Conservation (phyloP, 164 flowering plant species). For the Santalum album region DNA sequence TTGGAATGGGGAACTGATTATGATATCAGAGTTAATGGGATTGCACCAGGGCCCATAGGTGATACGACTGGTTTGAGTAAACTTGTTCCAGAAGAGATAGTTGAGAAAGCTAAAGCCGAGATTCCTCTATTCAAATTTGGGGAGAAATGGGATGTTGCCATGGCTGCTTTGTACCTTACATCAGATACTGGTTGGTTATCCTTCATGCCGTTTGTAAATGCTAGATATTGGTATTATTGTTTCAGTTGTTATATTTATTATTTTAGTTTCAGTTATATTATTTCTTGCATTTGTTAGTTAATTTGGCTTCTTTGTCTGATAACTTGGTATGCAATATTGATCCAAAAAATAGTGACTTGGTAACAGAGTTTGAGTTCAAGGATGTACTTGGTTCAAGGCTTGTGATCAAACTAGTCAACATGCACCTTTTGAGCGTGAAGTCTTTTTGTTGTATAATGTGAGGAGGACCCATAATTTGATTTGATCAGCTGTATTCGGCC, state of each 20-base stretch:
- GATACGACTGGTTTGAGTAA: slow-evolving; percentile 75
- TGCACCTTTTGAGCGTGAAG: too few relatives aligned
- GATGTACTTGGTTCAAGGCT: too few relatives aligned
- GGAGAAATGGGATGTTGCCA: slow-evolving; percentile 91
- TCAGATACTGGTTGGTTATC: slow-evolving; percentile 71
- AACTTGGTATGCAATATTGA: background rate
- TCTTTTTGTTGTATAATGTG: too few relatives aligned
- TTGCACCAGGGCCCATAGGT: slow-evolving; percentile 87
- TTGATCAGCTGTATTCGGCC: too few relatives aligned
- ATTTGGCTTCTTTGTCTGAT: too few relatives aligned
- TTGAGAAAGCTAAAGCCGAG: slow-evolving; percentile 23
- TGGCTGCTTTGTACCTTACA: slow-evolving; percentile 74
- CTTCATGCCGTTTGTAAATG: background rate
- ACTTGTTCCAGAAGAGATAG: slow-evolving; percentile 61
- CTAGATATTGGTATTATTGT: too few relatives aligned
- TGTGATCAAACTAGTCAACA: too few relatives aligned
- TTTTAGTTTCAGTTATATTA: too few relatives aligned
- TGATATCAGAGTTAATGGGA: slow-evolving; percentile 88
- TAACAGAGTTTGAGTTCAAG: background rate
- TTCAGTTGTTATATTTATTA: too few relatives aligned
- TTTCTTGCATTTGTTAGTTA: too few relatives aligned
- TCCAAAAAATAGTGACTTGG: background rate
- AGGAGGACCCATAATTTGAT: too few relatives aligned
- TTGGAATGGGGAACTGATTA: slow-evolving; percentile 92
- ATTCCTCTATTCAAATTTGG: slow-evolving; percentile 65